Percentiles rank a stretch among this genome's conserved stretches.
Evolutionary conservation across 352 stramenopile genomes (phyloP).

Genomic region (Phytophthora fragariaefolia): DNA sequence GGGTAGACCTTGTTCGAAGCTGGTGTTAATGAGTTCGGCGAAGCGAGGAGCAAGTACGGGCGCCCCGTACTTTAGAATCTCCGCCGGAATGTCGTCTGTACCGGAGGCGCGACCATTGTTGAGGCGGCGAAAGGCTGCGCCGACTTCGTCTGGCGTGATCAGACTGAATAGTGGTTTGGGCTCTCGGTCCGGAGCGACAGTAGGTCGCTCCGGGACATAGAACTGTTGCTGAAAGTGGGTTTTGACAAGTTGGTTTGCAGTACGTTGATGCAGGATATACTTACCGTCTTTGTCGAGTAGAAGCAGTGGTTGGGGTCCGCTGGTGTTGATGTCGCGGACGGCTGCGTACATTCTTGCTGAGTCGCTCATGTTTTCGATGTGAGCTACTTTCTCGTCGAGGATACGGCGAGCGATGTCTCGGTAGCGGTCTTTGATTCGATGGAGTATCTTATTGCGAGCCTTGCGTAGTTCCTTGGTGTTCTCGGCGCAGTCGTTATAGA

Average conservation of each 20-base stretch:
- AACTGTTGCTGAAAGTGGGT: not conserved
- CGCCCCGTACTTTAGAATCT: not conserved
- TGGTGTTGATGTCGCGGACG: not conserved
- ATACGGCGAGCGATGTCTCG: no score
- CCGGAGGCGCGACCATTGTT: not conserved
- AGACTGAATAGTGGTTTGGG: not conserved
- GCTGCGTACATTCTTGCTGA: not conserved
- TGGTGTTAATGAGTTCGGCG: not conserved
- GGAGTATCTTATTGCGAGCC: no score
- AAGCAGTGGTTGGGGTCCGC: not conserved
- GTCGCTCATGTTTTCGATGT: not conserved
- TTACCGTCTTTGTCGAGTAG: not conserved
- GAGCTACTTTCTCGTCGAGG: no score
- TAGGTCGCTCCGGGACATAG: not conserved
- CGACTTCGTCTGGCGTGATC: not conserved
- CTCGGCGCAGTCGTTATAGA: no score
- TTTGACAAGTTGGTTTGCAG: not conserved
- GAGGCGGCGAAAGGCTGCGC: not conserved
- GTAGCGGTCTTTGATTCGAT: no score
- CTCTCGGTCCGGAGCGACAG: no score
- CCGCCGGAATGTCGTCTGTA: not conserved
- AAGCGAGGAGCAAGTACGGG: not conserved
- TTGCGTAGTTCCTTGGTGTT: no score
- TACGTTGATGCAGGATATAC: slow-evolving; percentile 1
- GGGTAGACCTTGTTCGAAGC: not conserved